phyloP scores from a whole-genome alignment of 1,139 yeast species.

The Blastobotrys serpentis region DNA sequence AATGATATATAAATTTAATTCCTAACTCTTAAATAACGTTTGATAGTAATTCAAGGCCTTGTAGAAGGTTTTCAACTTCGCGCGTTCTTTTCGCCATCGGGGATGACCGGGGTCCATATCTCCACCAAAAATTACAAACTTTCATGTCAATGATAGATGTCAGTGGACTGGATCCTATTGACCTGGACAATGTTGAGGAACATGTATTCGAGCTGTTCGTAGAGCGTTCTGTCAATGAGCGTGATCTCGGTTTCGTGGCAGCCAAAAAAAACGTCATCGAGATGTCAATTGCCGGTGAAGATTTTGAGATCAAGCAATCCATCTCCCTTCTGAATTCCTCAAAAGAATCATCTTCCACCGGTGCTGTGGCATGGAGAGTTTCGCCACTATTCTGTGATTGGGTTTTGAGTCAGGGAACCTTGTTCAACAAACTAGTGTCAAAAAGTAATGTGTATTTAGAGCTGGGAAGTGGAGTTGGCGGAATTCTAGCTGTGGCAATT shows the following conservation, averaged over 20 bases:
- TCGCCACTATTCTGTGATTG: slow-evolving; percentile 55
- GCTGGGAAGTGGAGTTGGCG: slow-evolving; percentile 67
- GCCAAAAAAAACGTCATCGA: slow-evolving; percentile 37
- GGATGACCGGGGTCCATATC: too few relatives aligned
- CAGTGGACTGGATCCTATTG: slow-evolving; percentile 29
- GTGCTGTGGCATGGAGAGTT: slow-evolving; percentile 65
- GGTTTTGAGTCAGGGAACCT: slow-evolving; percentile 37
- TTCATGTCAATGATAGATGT: slow-evolving; percentile 5
- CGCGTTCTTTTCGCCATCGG: too few relatives aligned
- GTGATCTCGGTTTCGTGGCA: slow-evolving; percentile 50
- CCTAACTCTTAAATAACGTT: neutral
- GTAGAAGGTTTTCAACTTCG: too few relatives aligned
- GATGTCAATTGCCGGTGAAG: slow-evolving; percentile 39
- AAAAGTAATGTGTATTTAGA: slow-evolving; percentile 47
- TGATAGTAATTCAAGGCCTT: neutral
- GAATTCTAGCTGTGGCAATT: slow-evolving; percentile 50
- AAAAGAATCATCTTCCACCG: slow-evolving; percentile 54
- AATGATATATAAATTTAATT: too few relatives aligned
- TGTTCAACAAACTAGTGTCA: slow-evolving; percentile 14
- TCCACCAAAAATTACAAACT: neutral
- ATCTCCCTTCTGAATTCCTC: slow-evolving; percentile 41
- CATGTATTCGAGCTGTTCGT: slow-evolving; percentile 53
- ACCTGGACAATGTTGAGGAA: slow-evolving; percentile 40
- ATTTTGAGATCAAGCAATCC: slow-evolving; percentile 38
- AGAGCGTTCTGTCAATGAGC: slow-evolving; percentile 26